A percentile compares a stretch with the other conserved stretches of the same genome.
phyloP scores from a whole-genome alignment of 2,329 filamentous ascomycete genomes.

The Cercospora berteroae region DNA sequence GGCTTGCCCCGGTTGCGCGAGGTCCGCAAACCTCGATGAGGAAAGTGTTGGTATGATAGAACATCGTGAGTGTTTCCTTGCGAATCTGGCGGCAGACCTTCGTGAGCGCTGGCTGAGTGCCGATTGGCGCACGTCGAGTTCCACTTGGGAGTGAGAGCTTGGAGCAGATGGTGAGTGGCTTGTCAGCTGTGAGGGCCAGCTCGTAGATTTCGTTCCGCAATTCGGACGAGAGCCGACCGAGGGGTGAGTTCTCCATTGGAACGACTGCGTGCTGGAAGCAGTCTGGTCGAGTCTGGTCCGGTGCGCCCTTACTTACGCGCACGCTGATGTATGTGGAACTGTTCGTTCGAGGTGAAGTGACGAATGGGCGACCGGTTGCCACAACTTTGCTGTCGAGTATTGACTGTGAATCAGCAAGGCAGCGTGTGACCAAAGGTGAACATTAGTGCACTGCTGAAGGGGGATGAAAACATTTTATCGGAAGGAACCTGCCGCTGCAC shows the following conservation, averaged over 20 bases:
- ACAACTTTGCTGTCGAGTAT: not conserved
- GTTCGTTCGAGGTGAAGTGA: not conserved
- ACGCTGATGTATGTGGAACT: not conserved
- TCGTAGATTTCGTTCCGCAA: not conserved
- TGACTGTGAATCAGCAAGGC: not conserved
- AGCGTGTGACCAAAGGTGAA: not conserved
- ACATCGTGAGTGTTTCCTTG: not conserved
- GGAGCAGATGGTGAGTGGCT: not conserved
- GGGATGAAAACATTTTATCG: not conserved
- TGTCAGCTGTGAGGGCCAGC: not conserved
- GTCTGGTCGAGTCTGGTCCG: not conserved
- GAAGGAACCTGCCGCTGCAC: not conserved
- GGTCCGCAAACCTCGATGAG: not conserved
- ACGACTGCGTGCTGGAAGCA: not conserved
- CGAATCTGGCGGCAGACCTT: not conserved
- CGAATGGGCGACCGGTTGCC: not conserved
- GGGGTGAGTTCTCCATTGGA: not conserved
- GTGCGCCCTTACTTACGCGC: not conserved
- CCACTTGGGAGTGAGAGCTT: not conserved
- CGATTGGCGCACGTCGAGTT: not conserved
- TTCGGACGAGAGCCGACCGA: not conserved
- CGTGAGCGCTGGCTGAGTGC: not conserved
- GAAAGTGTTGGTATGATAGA: conserved; percentile 4
- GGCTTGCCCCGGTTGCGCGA: not conserved
- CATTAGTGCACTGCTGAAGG: not conserved